Conservation (phyloP, 1,284 basidiomycete genomes). For the Rhodotorula sp. region DNA sequence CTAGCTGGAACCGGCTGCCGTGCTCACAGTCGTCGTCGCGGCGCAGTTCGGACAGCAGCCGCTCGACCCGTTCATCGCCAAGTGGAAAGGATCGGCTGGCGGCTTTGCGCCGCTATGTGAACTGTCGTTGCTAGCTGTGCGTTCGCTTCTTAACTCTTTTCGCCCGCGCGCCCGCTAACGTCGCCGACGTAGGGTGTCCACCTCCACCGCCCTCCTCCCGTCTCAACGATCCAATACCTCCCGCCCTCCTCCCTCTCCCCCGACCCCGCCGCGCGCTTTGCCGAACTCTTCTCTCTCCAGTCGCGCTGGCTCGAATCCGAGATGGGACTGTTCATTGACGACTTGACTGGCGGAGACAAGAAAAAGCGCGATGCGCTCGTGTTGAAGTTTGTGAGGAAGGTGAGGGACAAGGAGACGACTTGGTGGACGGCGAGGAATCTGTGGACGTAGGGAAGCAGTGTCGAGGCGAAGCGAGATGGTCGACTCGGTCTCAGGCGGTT, state of each 20-base stretch:
- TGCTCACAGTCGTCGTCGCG: background rate
- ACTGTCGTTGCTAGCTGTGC: constrained; percentile 65
- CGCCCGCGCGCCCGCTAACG: background rate
- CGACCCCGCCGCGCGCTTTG: constrained; percentile 72
- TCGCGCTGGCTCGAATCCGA: constrained; percentile 74
- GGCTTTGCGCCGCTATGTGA: constrained; percentile 63
- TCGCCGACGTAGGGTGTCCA: constrained; percentile 13
- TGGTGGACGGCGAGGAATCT: constrained; percentile 65
- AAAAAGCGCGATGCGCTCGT: constrained; percentile 83
- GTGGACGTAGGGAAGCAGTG: constrained; percentile 14
- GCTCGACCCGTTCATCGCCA: constrained; percentile 59
- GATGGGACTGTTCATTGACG: constrained; percentile 73
- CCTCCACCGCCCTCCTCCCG: constrained; percentile 25
- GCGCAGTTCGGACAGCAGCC: constrained; percentile 60
- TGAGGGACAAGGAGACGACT: constrained; percentile 61
- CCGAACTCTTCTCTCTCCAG: constrained; percentile 76
- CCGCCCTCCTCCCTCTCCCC: constrained; percentile 68
- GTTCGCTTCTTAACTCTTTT: constrained; percentile 34
- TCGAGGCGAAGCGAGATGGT: too few species aligned
- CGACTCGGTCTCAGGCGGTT: background rate
- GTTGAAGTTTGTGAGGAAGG: constrained; percentile 75
- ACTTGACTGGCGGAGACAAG: constrained; percentile 67
- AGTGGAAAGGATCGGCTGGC: constrained; percentile 75
- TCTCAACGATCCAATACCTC: constrained; percentile 61
- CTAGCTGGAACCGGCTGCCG: constrained; percentile 3